Base-by-base conservation (phyloP, 148 eudicot species). In the Amaranthus palmeri region DNA sequence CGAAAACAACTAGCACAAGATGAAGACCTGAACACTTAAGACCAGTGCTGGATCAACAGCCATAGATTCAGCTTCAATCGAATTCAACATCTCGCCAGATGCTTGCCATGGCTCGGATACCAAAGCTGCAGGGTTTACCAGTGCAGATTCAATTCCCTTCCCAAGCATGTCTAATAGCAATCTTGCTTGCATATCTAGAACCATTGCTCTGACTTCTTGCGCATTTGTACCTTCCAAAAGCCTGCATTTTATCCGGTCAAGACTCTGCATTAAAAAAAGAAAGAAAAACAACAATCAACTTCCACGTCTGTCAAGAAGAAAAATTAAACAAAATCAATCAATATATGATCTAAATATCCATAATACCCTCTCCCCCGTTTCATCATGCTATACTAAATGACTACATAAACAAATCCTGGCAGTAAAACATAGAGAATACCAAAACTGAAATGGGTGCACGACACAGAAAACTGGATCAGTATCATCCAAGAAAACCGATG, bases 191-290 rank as follows among this genome's bases (percentile, higher is more conserved):
- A 95, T 95, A 75, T 95, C 98, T 47, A 95, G 87, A 77, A 95
- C 98, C 96, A 95, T 95, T 58, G 98, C 98, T 83, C 98, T 87
- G 68, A 95, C 98, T 84, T 95, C 98, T 77, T 95, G 98, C 71
- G 97, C 96, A 66, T 85, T 95, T 51, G 96, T 86, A 67, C 98
- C 98, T 85, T 95, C 98, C 79, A 95, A 85, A 45, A 95, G 88
- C 79, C 98, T 89, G 80, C 97, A 95, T 69, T 95, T 95, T 79
- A 95, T 91, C 79, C 98, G 85, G 85, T 95, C 98, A 77, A 95
- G 80, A 75, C 97, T 88, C 98, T 95, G 90, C 77, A 78, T 57
- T 40, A 61, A 7, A 52, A 40, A 71, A 25, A 25, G 36, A 25
- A 25, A 1, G 36, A 25, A 25, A 1, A 25, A 77, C 54, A 11